These are phyloP conservation scores for Quambalaria eucalypti DNA, from an alignment of 1,284 basidiomycete species.

Conservation along the genomic window DNA sequence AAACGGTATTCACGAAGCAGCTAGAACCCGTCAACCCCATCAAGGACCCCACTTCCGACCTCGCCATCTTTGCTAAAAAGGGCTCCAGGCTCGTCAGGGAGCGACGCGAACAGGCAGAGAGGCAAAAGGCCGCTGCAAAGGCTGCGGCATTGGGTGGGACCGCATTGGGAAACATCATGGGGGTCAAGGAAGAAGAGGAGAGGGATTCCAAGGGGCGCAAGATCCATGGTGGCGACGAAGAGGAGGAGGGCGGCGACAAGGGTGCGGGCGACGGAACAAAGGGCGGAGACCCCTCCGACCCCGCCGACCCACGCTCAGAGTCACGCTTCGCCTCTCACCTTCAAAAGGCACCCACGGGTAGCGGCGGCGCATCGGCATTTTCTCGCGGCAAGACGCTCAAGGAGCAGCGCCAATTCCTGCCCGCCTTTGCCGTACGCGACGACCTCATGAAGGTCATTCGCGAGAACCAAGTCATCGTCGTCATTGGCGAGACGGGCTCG, in stretches of 20 bases:
- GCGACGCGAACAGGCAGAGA: slow-evolving; percentile 87
- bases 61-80: slow-evolving; percentile 92
- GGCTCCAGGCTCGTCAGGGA: slow-evolving; percentile 87
- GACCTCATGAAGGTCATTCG: slow-evolving; percentile 79
- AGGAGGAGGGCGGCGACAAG: slow-evolving; percentile 1
- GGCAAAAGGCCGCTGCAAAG: slow-evolving; percentile 68
- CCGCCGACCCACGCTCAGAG: slow-evolving; percentile 74
- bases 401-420: slow-evolving; percentile 91
- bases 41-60: slow-evolving; percentile 81
- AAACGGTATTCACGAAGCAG: slow-evolving; percentile 91
- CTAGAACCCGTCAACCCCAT: slow-evolving; percentile 95
- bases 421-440: slow-evolving; percentile 94
- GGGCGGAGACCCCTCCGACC: slow-evolving; percentile 53
- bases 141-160: slow-evolving; percentile 86
- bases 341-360: slow-evolving; percentile 45
- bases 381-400: slow-evolving; percentile 74
- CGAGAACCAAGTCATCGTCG: slow-evolving; percentile 88
- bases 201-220: slow-evolving; percentile 12
- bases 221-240: slow-evolving; percentile 9
- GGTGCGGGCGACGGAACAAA: slow-evolving; percentile 24
- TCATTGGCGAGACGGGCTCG: slow-evolving; percentile 90
- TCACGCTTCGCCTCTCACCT: slow-evolving; percentile 92
- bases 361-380: slow-evolving; percentile 75
- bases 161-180: slow-evolving; percentile 89
- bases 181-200: slow-evolving; percentile 84